Evolutionary conservation across 2,329 filamentous ascomycete genomes (phyloP).

Genomic region (Diaporthe amygdali): DNA sequence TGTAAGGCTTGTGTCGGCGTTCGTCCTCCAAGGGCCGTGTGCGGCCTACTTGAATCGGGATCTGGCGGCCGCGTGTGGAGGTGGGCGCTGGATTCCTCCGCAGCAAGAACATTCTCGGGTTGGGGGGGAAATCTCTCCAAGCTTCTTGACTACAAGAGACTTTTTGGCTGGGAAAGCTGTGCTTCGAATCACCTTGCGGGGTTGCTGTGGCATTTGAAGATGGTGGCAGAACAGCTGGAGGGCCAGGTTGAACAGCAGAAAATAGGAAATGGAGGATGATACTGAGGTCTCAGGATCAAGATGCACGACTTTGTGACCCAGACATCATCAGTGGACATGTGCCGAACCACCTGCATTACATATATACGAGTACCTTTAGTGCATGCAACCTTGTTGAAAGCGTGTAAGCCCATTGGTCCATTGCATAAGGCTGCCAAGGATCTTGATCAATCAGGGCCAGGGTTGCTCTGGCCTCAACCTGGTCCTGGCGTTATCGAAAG

Average conservation of each 20-base stretch:
- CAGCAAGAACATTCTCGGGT: neutral
- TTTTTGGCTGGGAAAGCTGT: neutral
- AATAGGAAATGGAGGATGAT: neutral
- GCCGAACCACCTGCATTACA: neutral
- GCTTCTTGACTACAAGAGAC: neutral
- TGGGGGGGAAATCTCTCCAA: neutral
- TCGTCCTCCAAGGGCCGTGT: conserved; percentile 51
- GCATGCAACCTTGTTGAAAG: neutral
- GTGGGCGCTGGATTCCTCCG: conserved; percentile 28
- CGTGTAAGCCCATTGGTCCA: neutral
- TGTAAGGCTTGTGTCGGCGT: conserved; percentile 53
- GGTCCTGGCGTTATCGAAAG: neutral
- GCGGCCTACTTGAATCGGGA: conserved; percentile 26
- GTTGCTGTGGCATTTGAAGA: neutral
- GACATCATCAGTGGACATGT: neutral
- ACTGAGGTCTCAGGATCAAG: neutral
- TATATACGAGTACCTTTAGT: neutral
- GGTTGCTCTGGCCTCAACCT: neutral
- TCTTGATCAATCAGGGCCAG: neutral
- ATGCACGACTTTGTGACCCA: neutral
- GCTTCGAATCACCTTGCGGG: neutral
- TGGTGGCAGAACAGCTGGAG: neutral
- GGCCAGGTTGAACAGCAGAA: neutral
- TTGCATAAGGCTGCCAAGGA: neutral
- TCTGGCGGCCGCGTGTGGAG: conserved; percentile 34